These are phyloP conservation scores for Alternaria brassicicola DNA, from an alignment of 2,329 filamentous ascomycete genomes.

Conservation along the genomic window DNA sequence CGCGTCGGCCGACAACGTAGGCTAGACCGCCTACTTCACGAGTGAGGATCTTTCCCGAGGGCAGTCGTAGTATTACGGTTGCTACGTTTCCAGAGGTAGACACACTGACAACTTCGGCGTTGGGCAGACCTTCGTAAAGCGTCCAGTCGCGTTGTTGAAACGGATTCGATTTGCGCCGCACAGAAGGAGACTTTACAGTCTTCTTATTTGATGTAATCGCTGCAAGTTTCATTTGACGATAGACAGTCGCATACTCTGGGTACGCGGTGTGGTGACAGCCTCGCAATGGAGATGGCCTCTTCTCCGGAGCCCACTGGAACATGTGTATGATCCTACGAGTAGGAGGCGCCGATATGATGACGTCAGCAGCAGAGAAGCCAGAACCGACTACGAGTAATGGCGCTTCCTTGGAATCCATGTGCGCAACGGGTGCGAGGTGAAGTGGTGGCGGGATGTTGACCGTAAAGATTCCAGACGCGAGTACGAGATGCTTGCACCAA, in stretches of 20 bases:
- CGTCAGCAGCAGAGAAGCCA: slow-evolving; percentile 67
- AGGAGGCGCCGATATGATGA: slow-evolving; percentile 61
- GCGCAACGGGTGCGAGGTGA: slow-evolving; percentile 55
- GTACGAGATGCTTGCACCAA: slow-evolving; percentile 61
- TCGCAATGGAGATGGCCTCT: slow-evolving; percentile 61
- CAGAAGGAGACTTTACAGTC: slow-evolving; percentile 29
- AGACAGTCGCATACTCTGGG: slow-evolving; percentile 66
- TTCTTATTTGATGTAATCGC: slow-evolving; percentile 32
- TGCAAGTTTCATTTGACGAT: slow-evolving; percentile 65
- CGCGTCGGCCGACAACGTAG: slow-evolving; percentile 64
- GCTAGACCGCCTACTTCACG: slow-evolving; percentile 57
- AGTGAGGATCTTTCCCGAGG: slow-evolving; percentile 53
- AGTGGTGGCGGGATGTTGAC: slow-evolving; percentile 59
- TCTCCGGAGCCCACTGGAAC: slow-evolving; percentile 65
- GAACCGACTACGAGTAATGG: slow-evolving; percentile 65
- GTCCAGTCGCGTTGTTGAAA: slow-evolving; percentile 58
- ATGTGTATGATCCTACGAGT: slow-evolving; percentile 63
- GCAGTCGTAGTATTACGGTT: slow-evolving; percentile 52
- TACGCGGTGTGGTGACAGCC: slow-evolving; percentile 66
- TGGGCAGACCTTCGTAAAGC: slow-evolving; percentile 62
- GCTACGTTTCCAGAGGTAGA: slow-evolving; percentile 23
- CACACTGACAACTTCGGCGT: slow-evolving; percentile 56
- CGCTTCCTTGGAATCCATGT: slow-evolving; percentile 26
- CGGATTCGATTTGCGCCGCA: slow-evolving; percentile 48
- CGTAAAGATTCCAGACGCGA: slow-evolving; percentile 66